Conservation (phyloP, 805 yeast genomes). For the Barnettozyma sucrosica region DNA sequence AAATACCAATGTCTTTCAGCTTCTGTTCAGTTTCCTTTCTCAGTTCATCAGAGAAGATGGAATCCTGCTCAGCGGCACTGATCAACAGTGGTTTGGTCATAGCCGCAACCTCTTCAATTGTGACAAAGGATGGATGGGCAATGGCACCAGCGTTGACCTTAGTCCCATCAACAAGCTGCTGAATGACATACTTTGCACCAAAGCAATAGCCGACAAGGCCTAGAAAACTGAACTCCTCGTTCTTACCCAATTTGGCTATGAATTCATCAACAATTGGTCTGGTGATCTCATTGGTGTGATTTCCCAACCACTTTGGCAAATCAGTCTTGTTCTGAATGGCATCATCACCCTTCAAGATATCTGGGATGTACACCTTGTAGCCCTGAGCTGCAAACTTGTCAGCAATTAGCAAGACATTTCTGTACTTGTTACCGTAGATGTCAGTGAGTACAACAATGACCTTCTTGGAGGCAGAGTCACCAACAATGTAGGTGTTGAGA, state of each 20-base stretch:
- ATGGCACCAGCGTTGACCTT: conserved; percentile 56
- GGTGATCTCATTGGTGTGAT: conserved; percentile 46
- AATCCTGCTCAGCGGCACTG: conserved; percentile 70
- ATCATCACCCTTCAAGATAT: conserved; percentile 51
- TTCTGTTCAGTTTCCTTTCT: conserved; percentile 57
- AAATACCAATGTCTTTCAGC: conserved; percentile 46
- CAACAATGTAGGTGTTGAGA: conserved; percentile 41
- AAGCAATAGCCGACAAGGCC: conserved; percentile 75
- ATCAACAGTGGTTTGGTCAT: conserved; percentile 52
- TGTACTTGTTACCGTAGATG: conserved; percentile 54
- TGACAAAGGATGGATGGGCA: conserved; percentile 80
- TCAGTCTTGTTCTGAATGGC: conserved; percentile 29
- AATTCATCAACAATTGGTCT: conserved; percentile 44
- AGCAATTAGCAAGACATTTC: conserved; percentile 57
- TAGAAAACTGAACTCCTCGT: conserved; percentile 41
- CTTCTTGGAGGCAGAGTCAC: conserved; percentile 34
- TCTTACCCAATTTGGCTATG: conserved; percentile 37
- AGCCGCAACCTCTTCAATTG: conserved; percentile 56
- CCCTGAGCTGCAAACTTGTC: conserved; percentile 59
- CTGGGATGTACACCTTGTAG: conserved; percentile 71
- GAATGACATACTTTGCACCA: conserved; percentile 70
- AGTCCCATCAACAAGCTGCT: conserved; percentile 36
- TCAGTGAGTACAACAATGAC: conserved; percentile 65
- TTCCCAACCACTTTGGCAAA: conserved; percentile 43
- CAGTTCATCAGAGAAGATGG: conserved; percentile 54